Conservation (phyloP, 2,329 filamentous ascomycete genomes). For the Exophiala spinifera region DNA sequence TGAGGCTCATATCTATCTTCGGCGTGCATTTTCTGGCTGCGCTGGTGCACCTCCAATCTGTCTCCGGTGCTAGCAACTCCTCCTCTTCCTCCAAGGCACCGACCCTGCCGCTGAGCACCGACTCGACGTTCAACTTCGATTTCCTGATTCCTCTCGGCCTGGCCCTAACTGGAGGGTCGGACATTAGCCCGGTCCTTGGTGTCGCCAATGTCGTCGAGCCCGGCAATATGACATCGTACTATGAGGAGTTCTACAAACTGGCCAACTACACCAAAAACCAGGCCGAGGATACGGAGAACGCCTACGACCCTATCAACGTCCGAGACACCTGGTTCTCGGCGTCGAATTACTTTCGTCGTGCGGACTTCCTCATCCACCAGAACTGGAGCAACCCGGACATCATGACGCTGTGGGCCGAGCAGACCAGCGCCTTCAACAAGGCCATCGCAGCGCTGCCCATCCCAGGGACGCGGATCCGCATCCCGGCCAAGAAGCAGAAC, state of each 20-base stretch:
- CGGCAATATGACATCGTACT: constrained; percentile 22
- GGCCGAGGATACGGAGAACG: constrained; percentile 24
- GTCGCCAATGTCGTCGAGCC: constrained; percentile 24
- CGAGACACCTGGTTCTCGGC: constrained; percentile 40
- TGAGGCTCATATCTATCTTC: background rate
- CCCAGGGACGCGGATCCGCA: constrained; percentile 36
- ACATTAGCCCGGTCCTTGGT: constrained; percentile 18
- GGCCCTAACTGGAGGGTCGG: constrained; percentile 18
- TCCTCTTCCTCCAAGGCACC: constrained; percentile 2
- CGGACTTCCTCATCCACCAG: constrained; percentile 44
- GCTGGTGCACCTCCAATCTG: constrained; percentile 1
- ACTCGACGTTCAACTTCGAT: constrained; percentile 25
- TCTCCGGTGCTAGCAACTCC: constrained; percentile 7
- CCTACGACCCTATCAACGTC: constrained; percentile 25
- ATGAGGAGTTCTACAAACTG: constrained; percentile 22
- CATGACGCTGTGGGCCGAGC: constrained; percentile 38
- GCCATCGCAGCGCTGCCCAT: constrained; percentile 38
- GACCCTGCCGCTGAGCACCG: constrained; percentile 17
- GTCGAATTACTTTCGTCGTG: constrained; percentile 43
- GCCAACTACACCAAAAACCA: constrained; percentile 21
- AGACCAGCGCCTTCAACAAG: constrained; percentile 39
- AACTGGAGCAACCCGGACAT: constrained; percentile 45
- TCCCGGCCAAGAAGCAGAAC: constrained; percentile 32
- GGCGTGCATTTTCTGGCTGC: constrained; percentile 12
- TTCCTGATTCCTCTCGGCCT: constrained; percentile 16